These are phyloP conservation scores for Podila minutissima DNA, from an alignment of 192 early-diverging fungal species.

Conservation along the genomic window DNA sequence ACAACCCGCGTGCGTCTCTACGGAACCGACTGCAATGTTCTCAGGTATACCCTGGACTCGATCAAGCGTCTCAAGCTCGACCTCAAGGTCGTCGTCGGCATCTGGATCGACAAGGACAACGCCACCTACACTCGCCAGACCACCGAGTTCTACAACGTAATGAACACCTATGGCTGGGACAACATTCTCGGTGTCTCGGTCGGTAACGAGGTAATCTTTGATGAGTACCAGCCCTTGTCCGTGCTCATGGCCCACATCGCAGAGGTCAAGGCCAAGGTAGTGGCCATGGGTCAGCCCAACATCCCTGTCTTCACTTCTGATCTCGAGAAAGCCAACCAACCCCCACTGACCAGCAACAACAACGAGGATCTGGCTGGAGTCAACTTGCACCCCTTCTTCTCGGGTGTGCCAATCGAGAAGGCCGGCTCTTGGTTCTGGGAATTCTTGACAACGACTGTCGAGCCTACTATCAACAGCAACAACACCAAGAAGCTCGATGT, in stretches of 20 bases:
- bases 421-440: conserved; percentile 54
- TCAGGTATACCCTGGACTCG: conserved; percentile 39
- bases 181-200: conserved; percentile 55
- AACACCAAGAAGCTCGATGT: conserved; percentile 5
- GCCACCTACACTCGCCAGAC: conserved; percentile 50
- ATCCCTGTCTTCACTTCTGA: conserved; percentile 55
- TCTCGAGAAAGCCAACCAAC: conserved; percentile 20
- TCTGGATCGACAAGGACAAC: conserved; percentile 50
- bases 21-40: conserved; percentile 55
- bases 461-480: conserved; percentile 13
- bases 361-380: conserved; percentile 43
- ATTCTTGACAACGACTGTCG: conserved; percentile 33
- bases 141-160: conserved; percentile 31
- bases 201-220: conserved; percentile 60
- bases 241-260: conserved; percentile 22
- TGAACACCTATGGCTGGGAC: conserved; percentile 29
- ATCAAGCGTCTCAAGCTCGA: conserved; percentile 46
- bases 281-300: conserved; percentile 35
- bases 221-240: conserved; percentile 19
- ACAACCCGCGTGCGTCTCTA: conserved; percentile 57
- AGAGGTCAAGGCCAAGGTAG: conserved; percentile 41
- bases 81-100: conserved; percentile 49
- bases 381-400: conserved; percentile 60
- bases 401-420: conserved; percentile 33
- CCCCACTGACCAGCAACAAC: conserved; percentile 17